Evolutionary conservation across 1,139 yeast genomes (phyloP).

Genomic region (Candida sanyaensis): DNA sequence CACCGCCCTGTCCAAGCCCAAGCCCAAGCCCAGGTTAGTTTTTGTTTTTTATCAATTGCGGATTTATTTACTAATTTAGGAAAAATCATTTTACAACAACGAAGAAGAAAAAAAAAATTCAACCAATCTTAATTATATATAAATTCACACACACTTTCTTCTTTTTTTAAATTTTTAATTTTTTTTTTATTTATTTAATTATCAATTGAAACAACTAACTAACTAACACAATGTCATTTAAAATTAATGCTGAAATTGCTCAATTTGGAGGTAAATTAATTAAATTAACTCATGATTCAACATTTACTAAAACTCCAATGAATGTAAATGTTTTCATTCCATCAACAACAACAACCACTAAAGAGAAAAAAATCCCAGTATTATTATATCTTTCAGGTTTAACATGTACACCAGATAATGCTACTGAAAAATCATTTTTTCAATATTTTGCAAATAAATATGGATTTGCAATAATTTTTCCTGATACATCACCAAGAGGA

Average conservation of each 20-base stretch:
- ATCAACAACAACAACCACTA: slow-evolving; percentile 51
- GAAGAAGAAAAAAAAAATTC: too few relatives aligned
- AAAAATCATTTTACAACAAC: too few relatives aligned
- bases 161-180: background rate
- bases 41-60: background rate
- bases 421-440: slow-evolving; percentile 91
- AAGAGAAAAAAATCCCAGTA: slow-evolving; percentile 65
- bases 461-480: slow-evolving; percentile 88
- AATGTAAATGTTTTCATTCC: slow-evolving; percentile 84
- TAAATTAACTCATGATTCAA: slow-evolving; percentile 76
- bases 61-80: background rate
- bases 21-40: too few relatives aligned
- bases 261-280: slow-evolving; percentile 76
- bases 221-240: slow-evolving; percentile 51
- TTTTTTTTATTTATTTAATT: background rate
- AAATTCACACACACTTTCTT: too few relatives aligned
- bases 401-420: slow-evolving; percentile 93
- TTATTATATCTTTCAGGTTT: slow-evolving; percentile 83
- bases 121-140: too few relatives aligned
- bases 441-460: slow-evolving; percentile 77
- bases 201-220: background rate
- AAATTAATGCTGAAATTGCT: slow-evolving; percentile 55
- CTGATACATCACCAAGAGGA: slow-evolving; percentile 98
- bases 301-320: slow-evolving; percentile 70
- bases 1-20: too few relatives aligned